Evolutionary conservation across 495 filamentous ascomycete genomes (phyloP).

Genomic region (Penicillium fimorum): DNA sequence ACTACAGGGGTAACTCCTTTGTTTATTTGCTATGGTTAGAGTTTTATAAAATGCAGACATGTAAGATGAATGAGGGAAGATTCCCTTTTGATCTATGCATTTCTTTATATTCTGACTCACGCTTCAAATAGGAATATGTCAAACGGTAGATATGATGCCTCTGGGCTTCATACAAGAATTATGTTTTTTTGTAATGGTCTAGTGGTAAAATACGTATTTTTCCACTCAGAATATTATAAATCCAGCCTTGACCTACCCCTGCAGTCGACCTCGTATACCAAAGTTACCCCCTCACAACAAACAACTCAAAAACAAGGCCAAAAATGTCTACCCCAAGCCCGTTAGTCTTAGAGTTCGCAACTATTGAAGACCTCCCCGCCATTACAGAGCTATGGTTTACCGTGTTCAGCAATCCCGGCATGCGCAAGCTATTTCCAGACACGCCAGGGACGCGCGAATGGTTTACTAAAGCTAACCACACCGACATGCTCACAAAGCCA

Average conservation of each 20-base stretch:
- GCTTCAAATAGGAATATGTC: background rate
- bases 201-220: no score
- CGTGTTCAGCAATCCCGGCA: constrained; percentile 24
- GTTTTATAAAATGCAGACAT: background rate
- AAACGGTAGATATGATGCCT: no score
- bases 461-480: constrained; percentile 19
- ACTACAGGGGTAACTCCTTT: background rate
- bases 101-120: background rate
- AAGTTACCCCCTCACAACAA: background rate
- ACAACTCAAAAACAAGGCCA: background rate
- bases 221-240: no score
- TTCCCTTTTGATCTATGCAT: background rate
- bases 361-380: constrained; percentile 25
- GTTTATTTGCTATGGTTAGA: background rate
- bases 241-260: background rate
- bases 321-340: constrained; percentile 7
- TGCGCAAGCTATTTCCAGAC: constrained; percentile 23
- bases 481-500: constrained; percentile 25
- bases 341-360: constrained; percentile 19
- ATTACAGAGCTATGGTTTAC: constrained; percentile 27
- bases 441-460: constrained; percentile 29
- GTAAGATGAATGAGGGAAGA: background rate
- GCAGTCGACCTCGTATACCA: background rate
- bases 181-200: no score
- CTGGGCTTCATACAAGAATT: no score